A percentile compares a stretch with the other conserved stretches of the same genome.
Conservation (phyloP, 345 rosid genomes). For the Cochlearia excelsa region DNA sequence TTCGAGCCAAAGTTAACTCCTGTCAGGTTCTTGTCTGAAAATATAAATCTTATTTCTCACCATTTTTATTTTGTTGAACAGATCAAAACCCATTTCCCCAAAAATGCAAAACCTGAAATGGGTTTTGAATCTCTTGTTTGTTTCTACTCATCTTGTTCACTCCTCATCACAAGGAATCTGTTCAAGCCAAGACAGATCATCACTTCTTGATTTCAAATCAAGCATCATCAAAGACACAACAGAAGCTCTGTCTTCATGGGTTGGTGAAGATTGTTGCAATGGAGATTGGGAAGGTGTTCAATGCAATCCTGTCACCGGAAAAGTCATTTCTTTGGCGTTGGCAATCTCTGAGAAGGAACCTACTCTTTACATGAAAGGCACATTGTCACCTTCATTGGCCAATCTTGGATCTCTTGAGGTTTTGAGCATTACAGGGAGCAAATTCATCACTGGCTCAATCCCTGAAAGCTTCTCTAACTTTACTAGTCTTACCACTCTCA, state of each 20-base stretch:
- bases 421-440: slow-evolving; percentile 63
- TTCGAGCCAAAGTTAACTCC: slow-evolving; percentile 25
- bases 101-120: slow-evolving; percentile 65
- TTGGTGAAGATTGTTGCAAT: slow-evolving; percentile 66
- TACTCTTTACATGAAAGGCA: slow-evolving; percentile 68
- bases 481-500: slow-evolving; percentile 48
- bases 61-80: slow-evolving; percentile 29
- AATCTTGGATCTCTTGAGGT: slow-evolving; percentile 54
- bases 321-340: slow-evolving; percentile 56
- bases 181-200: slow-evolving; percentile 58
- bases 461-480: slow-evolving; percentile 59
- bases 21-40: slow-evolving; percentile 37
- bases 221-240: slow-evolving; percentile 68
- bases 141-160: slow-evolving; percentile 30
- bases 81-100: slow-evolving; percentile 48
- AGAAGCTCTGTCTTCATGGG: slow-evolving; percentile 63
- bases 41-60: slow-evolving; percentile 14
- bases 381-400: slow-evolving; percentile 65
- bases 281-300: slow-evolving; percentile 93
- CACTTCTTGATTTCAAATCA: slow-evolving; percentile 77
- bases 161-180: slow-evolving; percentile 42
- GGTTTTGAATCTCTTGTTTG: slow-evolving; percentile 42
- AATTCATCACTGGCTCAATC: slow-evolving; percentile 67
- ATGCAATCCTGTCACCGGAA: slow-evolving; percentile 65
- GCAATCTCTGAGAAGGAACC: slow-evolving; percentile 47